These are phyloP conservation scores for Escovopsis sp. DNA, from an alignment of 2,329 filamentous ascomycete genomes.

Conservation along the genomic window DNA sequence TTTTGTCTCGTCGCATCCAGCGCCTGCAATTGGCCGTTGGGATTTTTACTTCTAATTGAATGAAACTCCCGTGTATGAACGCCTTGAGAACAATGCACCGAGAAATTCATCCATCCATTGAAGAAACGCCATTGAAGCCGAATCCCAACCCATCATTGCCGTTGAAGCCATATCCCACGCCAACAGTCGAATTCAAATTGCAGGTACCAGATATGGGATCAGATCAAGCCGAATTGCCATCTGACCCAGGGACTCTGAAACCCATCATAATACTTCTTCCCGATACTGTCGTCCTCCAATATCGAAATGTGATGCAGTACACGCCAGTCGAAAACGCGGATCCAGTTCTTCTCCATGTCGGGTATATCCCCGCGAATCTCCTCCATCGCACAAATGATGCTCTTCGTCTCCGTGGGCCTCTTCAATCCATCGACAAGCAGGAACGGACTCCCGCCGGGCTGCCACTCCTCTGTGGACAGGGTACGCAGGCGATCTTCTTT, in stretches of 20 bases:
- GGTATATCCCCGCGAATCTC: constrained; percentile 13
- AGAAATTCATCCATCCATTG: constrained; percentile 3
- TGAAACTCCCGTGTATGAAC: too few relatives aligned
- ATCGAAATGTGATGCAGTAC: constrained; percentile 26
- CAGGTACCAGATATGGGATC: neutral
- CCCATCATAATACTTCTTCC: constrained; percentile 19
- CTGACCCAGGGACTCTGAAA: constrained; percentile 28
- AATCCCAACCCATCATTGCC: neutral
- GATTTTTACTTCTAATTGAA: too few relatives aligned
- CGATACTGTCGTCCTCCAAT: constrained; percentile 20
- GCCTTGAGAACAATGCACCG: too few relatives aligned
- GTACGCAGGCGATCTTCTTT: constrained; percentile 5
- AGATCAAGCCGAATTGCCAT: constrained; percentile 30
- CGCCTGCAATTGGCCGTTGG: too few relatives aligned
- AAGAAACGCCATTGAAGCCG: constrained; percentile 12
- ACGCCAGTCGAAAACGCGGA: constrained; percentile 33
- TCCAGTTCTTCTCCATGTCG: constrained; percentile 19
- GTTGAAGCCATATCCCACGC: neutral
- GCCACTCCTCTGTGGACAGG: neutral
- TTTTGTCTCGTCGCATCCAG: too few relatives aligned
- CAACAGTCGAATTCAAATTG: neutral
- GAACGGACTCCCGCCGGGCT: constrained; percentile 12
- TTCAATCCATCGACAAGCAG: constrained; percentile 28
- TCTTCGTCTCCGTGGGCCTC: constrained; percentile 15
- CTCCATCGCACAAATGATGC: constrained; percentile 21